These are phyloP conservation scores for Taphrina betulina DNA, from an alignment of 1,139 yeast genomes.

Conservation along the genomic window DNA sequence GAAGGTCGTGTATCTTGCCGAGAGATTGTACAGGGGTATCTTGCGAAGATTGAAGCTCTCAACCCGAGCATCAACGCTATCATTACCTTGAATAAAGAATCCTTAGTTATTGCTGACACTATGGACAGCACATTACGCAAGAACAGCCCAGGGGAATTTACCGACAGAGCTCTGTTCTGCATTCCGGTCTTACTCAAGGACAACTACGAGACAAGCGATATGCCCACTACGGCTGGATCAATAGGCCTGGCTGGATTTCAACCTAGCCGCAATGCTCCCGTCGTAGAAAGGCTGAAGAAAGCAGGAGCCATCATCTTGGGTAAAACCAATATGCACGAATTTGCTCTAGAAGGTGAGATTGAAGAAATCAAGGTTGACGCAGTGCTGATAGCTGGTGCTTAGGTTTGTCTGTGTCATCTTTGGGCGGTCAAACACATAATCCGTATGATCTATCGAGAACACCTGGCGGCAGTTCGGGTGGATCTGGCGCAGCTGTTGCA, in stretches of 20 bases:
- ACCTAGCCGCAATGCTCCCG: background rate
- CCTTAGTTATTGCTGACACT: background rate
- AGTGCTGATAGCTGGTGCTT: no score
- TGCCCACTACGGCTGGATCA: background rate
- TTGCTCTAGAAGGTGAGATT: background rate
- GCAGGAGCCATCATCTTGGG: conserved; percentile 2
- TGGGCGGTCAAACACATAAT: background rate
- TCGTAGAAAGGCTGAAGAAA: background rate
- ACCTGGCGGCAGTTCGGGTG: conserved; percentile 1
- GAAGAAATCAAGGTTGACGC: no score
- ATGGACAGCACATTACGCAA: background rate
- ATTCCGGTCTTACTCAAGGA: conserved; percentile 1
- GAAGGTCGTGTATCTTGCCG: background rate
- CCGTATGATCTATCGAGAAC: conserved; percentile 2
- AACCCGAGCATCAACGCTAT: background rate
- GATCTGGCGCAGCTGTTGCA: conserved; percentile 2
- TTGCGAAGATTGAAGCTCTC: background rate
- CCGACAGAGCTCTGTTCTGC: background rate
- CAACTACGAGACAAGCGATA: background rate
- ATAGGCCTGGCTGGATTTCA: background rate
- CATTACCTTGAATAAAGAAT: background rate
- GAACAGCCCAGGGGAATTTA: background rate
- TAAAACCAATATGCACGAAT: background rate
- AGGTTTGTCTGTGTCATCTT: background rate
- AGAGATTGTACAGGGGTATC: background rate